Evolutionary conservation across 2,329 filamentous ascomycete species (phyloP).

Genomic region (Triangularia setosa): DNA sequence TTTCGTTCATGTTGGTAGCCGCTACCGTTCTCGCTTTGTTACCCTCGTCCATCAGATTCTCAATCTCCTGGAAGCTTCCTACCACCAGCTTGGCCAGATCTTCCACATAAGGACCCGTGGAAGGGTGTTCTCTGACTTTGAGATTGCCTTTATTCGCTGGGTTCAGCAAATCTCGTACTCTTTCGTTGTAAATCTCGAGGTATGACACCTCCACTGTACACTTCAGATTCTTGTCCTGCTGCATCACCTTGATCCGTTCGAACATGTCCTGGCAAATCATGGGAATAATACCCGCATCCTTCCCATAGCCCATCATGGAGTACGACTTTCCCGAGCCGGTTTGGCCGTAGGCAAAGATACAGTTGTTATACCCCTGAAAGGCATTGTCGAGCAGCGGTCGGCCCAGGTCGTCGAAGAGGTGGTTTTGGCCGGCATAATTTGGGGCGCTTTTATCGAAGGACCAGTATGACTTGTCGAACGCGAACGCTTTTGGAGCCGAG

Average conservation of each 20-base stretch:
- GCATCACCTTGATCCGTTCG: constrained; percentile 68
- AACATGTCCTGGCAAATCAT: constrained; percentile 99
- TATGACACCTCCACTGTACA: constrained; percentile 98
- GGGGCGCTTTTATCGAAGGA: constrained; percentile 81
- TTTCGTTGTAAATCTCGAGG: constrained; percentile 98
- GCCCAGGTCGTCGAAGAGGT: constrained; percentile 84
- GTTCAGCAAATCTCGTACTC: constrained; percentile 91
- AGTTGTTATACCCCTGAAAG: constrained; percentile 98
- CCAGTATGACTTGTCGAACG: constrained; percentile 97
- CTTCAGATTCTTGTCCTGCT: constrained; percentile 69
- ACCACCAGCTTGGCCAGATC: constrained; percentile 95
- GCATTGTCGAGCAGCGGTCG: constrained; percentile 93
- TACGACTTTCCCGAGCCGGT: constrained; percentile 98
- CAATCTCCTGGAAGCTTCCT: constrained; percentile 89
- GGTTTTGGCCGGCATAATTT: constrained; percentile 84
- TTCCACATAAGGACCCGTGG: constrained; percentile 95
- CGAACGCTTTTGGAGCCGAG: constrained; percentile 76
- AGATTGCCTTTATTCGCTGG: constrained; percentile 93
- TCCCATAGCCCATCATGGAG: constrained; percentile 99
- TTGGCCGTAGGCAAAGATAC: constrained; percentile 98
- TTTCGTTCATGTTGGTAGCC: constrained; percentile 99
- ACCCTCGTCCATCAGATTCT: constrained; percentile 97
- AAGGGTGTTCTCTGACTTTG: constrained; percentile 95
- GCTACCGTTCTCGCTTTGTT: constrained; percentile 98
- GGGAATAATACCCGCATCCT: constrained; percentile 92